Conservation (phyloP, 352 stramenopile genomes). For the Phytophthora fragariaefolia region DNA sequence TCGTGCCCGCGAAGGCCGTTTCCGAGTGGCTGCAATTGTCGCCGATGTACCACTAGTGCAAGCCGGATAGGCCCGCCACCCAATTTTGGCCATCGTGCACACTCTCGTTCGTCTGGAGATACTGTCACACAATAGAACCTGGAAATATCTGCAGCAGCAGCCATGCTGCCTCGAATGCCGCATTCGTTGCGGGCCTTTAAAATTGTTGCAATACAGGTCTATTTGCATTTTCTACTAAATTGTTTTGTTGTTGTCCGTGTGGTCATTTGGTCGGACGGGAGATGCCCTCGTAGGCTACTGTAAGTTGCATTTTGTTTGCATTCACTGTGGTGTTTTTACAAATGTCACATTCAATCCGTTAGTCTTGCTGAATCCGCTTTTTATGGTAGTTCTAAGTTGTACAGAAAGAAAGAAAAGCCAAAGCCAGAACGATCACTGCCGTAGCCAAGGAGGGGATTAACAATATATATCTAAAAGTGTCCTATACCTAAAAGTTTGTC, state of each 20-base stretch:
- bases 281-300: not conserved
- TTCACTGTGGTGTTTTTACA: not conserved
- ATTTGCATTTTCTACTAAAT: not conserved
- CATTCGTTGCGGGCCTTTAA: slow-evolving; percentile 29
- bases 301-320: not conserved
- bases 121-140: slow-evolving; percentile 50
- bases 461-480: too few relatives aligned
- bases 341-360: not conserved
- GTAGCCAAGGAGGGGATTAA: too few relatives aligned
- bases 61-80: slow-evolving; percentile 34
- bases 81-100: slow-evolving; percentile 56
- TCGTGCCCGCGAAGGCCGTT: not conserved
- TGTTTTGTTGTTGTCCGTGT: too few relatives aligned
- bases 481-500: too few relatives aligned
- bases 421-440: too few relatives aligned
- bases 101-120: slow-evolving; percentile 42
- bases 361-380: not conserved
- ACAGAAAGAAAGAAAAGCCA: too few relatives aligned
- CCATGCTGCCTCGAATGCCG: slow-evolving; percentile 40
- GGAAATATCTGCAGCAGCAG: slow-evolving; percentile 30
- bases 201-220: not conserved
- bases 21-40: not conserved
- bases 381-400: too few relatives aligned
- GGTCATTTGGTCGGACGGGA: too few relatives aligned
- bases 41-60: not conserved